Base-by-base conservation (phyloP, 1,139 yeast genomes). In the Candida sanyaensis region DNA sequence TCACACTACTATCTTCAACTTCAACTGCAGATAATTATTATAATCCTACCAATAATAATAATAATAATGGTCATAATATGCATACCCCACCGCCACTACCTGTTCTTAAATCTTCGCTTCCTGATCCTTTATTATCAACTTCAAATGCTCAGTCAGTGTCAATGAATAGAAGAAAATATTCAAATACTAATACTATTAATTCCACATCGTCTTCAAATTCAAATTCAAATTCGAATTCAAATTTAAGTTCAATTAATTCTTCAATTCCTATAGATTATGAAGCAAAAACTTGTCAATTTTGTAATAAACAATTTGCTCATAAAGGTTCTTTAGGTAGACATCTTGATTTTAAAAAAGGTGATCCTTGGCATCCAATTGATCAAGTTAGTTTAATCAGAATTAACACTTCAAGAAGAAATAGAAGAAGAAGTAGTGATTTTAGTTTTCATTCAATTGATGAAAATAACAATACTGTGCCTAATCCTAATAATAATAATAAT, bases 261-360 rank as follows among this genome's bases (percentile, higher is more conserved):
- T 21, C 39, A 11, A 9, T 32, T 6, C 12, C 9, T 6, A 26
- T 4, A 5, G 40, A 26, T 26, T 49, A 45, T 28, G 42, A 46
- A 12, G 48, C 41, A 8, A 50, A 45, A 39, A 24, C 34, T 13
- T 61, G 65, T 46, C 51, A 23, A n/a, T 60, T 53, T 46, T 61
- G 65, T 44, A 43, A 50, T 13, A 51, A 54, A 40, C 50, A 47
- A 28, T 61, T 61, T 46, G 51, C 55, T 10, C 59, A 57, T 28
- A 51, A 54, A 31, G 61, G 62, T 3, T 53, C 60, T 4, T 50
- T 56, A 30, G 56, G 57, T 5, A 47, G 63, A 28, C 65, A 61
- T 50, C 48, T 61, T 31, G 62, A 60, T 42, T 38, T 50, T 11
- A 58, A 56, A 42, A 59, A 57, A 40, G 65, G 65, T 5, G 64